Conservation (phyloP, 1,284 basidiomycete species). For the Cutaneotrichosporon sp. region DNA sequence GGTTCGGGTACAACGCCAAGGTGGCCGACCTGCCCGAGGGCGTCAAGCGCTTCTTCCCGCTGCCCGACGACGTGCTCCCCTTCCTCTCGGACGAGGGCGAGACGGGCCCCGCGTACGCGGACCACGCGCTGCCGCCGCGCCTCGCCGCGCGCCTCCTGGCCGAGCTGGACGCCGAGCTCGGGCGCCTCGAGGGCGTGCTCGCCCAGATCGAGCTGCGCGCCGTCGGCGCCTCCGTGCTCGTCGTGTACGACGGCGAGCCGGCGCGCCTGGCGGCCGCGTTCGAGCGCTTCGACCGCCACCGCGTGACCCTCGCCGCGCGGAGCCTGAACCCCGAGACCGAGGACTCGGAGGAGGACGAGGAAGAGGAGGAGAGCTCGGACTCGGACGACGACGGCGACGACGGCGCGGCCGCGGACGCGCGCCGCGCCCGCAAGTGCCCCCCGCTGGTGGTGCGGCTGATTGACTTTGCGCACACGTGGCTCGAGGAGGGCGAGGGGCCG, state of each 20-base stretch:
- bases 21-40: slow-evolving; percentile 69
- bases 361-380: slow-evolving; percentile 46
- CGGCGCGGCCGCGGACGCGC: slow-evolving; percentile 38
- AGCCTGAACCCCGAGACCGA: slow-evolving; percentile 22
- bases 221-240: slow-evolving; percentile 75
- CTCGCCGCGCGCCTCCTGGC: slow-evolving; percentile 64
- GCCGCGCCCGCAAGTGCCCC: slow-evolving; percentile 55
- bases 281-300: slow-evolving; percentile 52
- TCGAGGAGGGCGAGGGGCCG: slow-evolving; percentile 70
- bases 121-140: slow-evolving; percentile 60
- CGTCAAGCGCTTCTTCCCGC: slow-evolving; percentile 75
- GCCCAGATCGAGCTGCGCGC: slow-evolving; percentile 69
- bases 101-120: slow-evolving; percentile 18
- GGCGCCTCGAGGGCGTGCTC: slow-evolving; percentile 61
- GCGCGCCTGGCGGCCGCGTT: slow-evolving; percentile 56
- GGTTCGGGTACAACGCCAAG: slow-evolving; percentile 77
- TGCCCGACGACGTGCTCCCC: slow-evolving; percentile 35
- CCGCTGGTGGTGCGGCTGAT: slow-evolving; percentile 76
- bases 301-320: slow-evolving; percentile 14
- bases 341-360: slow-evolving; percentile 46
- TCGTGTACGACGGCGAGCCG: slow-evolving; percentile 79
- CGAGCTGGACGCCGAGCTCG: slow-evolving; percentile 57
- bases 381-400: slow-evolving; percentile 35
- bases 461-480: slow-evolving; percentile 87
- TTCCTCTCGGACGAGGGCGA: slow-evolving; percentile 4